Conservation (phyloP, 768 basidiomycete species). For the Boletus reticuloceps region DNA sequence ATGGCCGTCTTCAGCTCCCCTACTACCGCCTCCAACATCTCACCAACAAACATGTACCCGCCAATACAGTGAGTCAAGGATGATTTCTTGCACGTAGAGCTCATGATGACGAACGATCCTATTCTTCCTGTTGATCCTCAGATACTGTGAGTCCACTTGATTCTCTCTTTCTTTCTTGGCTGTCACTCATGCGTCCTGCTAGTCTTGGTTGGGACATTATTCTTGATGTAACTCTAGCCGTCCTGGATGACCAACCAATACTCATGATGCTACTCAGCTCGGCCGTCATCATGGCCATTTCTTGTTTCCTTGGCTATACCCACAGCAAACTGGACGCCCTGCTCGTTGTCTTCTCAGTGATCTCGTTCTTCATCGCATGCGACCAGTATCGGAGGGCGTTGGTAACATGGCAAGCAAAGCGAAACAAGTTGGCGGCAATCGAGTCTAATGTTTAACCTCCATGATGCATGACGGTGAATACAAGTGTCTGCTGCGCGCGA, state of each 20-base stretch:
- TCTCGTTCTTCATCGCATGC: conserved; percentile 16
- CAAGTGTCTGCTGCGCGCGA: neutral
- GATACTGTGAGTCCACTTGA: conserved; percentile 15
- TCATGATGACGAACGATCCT: neutral
- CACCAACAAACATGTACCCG: conserved; percentile 2
- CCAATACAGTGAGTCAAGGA: conserved; percentile 17
- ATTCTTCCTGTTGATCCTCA: neutral
- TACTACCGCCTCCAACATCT: neutral
- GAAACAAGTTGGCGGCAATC: conserved; percentile 5
- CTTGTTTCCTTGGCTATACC: neutral
- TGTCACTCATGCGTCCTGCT: neutral
- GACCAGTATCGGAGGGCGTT: conserved; percentile 24
- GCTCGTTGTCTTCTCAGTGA: conserved; percentile 11
- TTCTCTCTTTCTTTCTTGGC: neutral
- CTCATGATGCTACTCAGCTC: conserved; percentile 10
- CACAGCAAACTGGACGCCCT: conserved; percentile 18
- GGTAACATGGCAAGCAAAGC: conserved; percentile 12
- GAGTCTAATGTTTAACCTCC: conserved; percentile 5
- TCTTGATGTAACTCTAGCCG: conserved; percentile 12
- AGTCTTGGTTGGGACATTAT: conserved; percentile 21
- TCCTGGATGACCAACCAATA: neutral
- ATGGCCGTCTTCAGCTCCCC: neutral
- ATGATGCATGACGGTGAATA: neutral
- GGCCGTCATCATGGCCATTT: conserved; percentile 15
- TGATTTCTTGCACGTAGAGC: neutral